A percentile compares a stretch with the other conserved stretches of the same genome.
These are phyloP conservation scores for Kalmanozyma brasiliensis DNA, from an alignment of 1,284 basidiomycete species.

Conservation along the genomic window DNA sequence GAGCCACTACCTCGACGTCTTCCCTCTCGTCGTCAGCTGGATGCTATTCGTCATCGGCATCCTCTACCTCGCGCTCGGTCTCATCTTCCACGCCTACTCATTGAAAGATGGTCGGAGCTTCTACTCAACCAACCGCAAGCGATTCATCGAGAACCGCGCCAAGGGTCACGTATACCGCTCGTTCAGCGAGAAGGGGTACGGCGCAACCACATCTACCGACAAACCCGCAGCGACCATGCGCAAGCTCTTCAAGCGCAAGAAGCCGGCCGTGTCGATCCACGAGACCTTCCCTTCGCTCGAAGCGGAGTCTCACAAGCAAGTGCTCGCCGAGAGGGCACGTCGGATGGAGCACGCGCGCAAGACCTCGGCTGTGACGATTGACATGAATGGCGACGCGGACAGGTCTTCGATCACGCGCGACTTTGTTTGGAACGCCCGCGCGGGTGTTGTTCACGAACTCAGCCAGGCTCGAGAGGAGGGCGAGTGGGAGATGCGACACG, in stretches of 20 bases:
- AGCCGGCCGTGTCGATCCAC: constrained; percentile 27
- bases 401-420: constrained; percentile 18
- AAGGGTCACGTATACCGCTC: constrained; percentile 9
- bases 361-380: constrained; percentile 23
- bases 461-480: background rate
- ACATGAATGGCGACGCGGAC: constrained; percentile 18
- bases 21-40: constrained; percentile 52
- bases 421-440: constrained; percentile 27
- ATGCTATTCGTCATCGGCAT: constrained; percentile 49
- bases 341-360: constrained; percentile 25
- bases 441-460: constrained; percentile 29
- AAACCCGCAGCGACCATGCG: constrained; percentile 1
- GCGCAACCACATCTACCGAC: constrained; percentile 4
- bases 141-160: constrained; percentile 3
- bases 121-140: constrained; percentile 11
- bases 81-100: constrained; percentile 11
- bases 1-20: constrained; percentile 44
- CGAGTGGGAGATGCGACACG: constrained; percentile 12
- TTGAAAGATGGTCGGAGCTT: constrained; percentile 33
- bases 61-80: constrained; percentile 26
- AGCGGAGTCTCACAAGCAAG: constrained; percentile 36
- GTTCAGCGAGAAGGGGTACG: constrained; percentile 8
- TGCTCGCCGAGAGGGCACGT: constrained; percentile 32
- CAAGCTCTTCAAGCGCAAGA: constrained; percentile 22
- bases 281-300: constrained; percentile 47